These are phyloP conservation scores for Pythium sp. DNA, from an alignment of 352 stramenopile genomes.

Conservation along the genomic window DNA sequence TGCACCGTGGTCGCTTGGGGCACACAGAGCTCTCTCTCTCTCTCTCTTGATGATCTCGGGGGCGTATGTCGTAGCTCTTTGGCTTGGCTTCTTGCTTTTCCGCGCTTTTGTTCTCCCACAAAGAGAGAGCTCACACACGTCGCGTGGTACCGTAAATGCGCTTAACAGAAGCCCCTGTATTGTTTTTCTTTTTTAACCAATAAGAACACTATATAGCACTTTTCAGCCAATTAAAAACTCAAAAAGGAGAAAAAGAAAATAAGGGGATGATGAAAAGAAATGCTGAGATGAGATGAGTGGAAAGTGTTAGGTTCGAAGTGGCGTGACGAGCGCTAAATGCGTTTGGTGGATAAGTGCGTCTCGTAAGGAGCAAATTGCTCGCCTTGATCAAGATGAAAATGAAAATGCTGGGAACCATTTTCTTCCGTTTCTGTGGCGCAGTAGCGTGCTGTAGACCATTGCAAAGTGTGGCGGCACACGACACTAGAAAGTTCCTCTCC, in stretches of 20 bases:
- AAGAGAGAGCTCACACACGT: not conserved
- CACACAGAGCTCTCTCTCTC: not conserved
- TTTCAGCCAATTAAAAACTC: not conserved
- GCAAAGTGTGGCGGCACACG: no score
- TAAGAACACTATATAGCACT: not conserved
- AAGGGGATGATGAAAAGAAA: not conserved
- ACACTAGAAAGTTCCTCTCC: no score
- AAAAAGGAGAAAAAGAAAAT: not conserved
- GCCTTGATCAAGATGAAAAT: no score
- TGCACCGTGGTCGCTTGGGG: not conserved
- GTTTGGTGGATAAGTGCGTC: not conserved
- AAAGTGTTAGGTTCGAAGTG: not conserved
- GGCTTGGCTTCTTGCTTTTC: conserved; percentile 10
- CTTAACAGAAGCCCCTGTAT: not conserved
- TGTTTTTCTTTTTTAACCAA: not conserved
- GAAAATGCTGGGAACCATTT: no score
- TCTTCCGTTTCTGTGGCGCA: no score
- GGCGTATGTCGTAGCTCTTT: not conserved
- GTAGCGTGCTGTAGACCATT: no score
- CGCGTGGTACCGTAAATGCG: not conserved
- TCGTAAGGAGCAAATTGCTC: not conserved
- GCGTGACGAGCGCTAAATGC: not conserved
- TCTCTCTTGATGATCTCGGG: not conserved
- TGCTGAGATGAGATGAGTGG: conserved; percentile 1
- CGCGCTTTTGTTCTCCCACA: conserved; percentile 15